Conservation (phyloP, 2,329 filamentous ascomycete species). For the Fusarium sarcochroum region DNA sequence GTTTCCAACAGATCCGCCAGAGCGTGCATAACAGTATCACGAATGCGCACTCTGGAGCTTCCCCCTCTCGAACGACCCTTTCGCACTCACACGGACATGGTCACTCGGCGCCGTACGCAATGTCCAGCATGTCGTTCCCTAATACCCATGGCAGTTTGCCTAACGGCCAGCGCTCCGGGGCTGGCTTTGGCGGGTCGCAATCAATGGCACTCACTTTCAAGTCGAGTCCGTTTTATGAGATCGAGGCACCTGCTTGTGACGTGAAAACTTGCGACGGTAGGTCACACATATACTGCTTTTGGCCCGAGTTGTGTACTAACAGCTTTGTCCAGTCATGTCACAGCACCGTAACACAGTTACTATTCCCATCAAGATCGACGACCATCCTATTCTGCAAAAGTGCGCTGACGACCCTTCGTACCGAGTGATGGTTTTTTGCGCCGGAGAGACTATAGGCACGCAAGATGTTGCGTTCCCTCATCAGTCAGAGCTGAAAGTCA, state of each 20-base stretch:
- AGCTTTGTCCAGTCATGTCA: conserved; percentile 63
- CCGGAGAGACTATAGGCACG: conserved; percentile 71
- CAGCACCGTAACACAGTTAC: conserved; percentile 65
- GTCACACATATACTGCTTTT: conserved; percentile 46
- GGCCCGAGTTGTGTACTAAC: conserved; percentile 18
- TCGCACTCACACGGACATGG: conserved; percentile 28
- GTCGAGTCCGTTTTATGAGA: conserved; percentile 86
- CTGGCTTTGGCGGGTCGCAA: conserved; percentile 35
- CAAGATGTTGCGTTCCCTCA: conserved; percentile 92
- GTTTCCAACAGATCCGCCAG: conserved; percentile 61
- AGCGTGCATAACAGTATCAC: conserved; percentile 57
- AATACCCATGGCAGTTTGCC: conserved; percentile 32
- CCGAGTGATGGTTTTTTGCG: conserved; percentile 87
- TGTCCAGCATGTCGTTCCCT: conserved; percentile 40
- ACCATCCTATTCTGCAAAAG: conserved; percentile 65
- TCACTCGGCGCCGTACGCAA: conserved; percentile 26
- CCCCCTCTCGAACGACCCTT: conserved; percentile 38
- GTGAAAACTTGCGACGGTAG: conserved; percentile 80
- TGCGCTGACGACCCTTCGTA: conserved; percentile 73
- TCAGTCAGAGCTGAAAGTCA: conserved; percentile 93
- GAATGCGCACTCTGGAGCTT: conserved; percentile 44
- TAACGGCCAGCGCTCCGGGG: conserved; percentile 41
- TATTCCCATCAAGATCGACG: conserved; percentile 63
- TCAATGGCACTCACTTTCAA: conserved; percentile 63
- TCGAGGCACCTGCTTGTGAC: conserved; percentile 74